Percentiles rank a stretch among this genome's conserved stretches.
Evolutionary conservation across 495 filamentous ascomycete genomes (phyloP).

Genomic region (Penicillium herquei): DNA sequence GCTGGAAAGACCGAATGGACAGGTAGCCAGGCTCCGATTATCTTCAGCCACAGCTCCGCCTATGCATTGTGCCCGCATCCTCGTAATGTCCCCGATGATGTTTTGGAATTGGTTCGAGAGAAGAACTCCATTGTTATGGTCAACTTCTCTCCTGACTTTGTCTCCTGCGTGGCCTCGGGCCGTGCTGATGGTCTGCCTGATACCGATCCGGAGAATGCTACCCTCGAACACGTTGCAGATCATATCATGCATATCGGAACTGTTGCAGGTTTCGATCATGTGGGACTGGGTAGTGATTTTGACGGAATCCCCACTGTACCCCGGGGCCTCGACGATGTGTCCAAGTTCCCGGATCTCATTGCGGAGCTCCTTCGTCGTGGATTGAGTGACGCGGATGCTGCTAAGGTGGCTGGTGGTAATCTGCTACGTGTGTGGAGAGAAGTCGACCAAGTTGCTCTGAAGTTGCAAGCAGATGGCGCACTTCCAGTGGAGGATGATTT

Average conservation of each 20-base stretch:
- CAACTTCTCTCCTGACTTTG: slow-evolving; percentile 70
- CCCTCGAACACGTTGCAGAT: slow-evolving; percentile 72
- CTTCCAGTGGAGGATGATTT: slow-evolving; percentile 59
- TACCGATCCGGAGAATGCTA: slow-evolving; percentile 61
- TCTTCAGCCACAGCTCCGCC: slow-evolving; percentile 58
- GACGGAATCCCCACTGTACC: slow-evolving; percentile 54
- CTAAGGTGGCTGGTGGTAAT: slow-evolving; percentile 70
- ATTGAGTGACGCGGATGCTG: slow-evolving; percentile 63
- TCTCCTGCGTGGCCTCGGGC: slow-evolving; percentile 55
- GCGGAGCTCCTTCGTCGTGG: slow-evolving; percentile 67
- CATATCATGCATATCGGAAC: slow-evolving; percentile 58
- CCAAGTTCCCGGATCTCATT: slow-evolving; percentile 78
- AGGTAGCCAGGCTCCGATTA: slow-evolving; percentile 50
- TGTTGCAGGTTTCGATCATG: slow-evolving; percentile 57
- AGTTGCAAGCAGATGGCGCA: slow-evolving; percentile 59
- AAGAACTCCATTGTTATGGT: slow-evolving; percentile 60
- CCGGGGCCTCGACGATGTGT: slow-evolving; percentile 68
- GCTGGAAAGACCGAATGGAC: slow-evolving; percentile 40
- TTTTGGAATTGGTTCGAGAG: slow-evolving; percentile 53
- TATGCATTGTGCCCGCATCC: slow-evolving; percentile 53
- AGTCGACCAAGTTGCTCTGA: slow-evolving; percentile 63
- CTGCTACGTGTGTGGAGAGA: slow-evolving; percentile 72
- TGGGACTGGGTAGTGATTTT: slow-evolving; percentile 65
- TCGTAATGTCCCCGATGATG: slow-evolving; percentile 60
- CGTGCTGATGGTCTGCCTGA: slow-evolving; percentile 42